Evolutionary conservation across 1,284 basidiomycete species (phyloP).

Genomic region (Neolentinus lepideus): DNA sequence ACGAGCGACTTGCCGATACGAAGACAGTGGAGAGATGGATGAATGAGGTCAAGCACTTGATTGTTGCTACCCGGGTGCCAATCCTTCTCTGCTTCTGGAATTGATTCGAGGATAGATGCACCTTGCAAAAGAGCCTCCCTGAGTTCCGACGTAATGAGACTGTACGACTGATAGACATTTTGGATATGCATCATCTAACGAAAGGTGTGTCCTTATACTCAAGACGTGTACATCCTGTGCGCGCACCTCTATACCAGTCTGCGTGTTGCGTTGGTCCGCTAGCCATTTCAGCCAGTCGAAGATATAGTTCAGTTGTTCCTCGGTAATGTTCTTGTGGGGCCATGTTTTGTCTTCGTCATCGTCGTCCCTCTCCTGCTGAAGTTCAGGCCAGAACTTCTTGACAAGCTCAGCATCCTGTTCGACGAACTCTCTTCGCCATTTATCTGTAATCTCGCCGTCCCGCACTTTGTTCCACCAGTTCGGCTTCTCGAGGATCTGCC

Average conservation of each 20-base stretch:
- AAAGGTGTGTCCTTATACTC: background rate
- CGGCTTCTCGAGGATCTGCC: background rate
- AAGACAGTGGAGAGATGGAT: constrained; percentile 35
- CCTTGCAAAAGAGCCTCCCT: constrained; percentile 12
- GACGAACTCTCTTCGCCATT: background rate
- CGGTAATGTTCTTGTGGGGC: background rate
- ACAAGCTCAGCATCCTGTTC: background rate
- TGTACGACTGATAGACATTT: constrained; percentile 13
- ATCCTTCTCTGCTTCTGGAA: constrained; percentile 30
- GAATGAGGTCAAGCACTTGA: constrained; percentile 36
- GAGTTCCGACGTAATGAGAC: constrained; percentile 11
- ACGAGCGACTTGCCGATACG: background rate
- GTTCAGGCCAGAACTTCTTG: background rate
- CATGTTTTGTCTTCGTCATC: background rate
- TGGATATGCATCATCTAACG: constrained; percentile 6
- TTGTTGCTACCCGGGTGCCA: constrained; percentile 40
- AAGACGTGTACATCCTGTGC: background rate
- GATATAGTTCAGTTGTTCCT: constrained; percentile 12
- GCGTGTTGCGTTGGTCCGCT: constrained; percentile 9
- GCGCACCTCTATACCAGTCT: constrained; percentile 13
- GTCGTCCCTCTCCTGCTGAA: background rate
- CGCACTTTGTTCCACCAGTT: constrained; percentile 1
- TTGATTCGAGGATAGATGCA: constrained; percentile 25
- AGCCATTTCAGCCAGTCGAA: constrained; percentile 13
- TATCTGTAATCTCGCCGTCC: background rate